Base-by-base conservation (phyloP, 164 flowering plant species). In the Pachysandra terminalis region DNA sequence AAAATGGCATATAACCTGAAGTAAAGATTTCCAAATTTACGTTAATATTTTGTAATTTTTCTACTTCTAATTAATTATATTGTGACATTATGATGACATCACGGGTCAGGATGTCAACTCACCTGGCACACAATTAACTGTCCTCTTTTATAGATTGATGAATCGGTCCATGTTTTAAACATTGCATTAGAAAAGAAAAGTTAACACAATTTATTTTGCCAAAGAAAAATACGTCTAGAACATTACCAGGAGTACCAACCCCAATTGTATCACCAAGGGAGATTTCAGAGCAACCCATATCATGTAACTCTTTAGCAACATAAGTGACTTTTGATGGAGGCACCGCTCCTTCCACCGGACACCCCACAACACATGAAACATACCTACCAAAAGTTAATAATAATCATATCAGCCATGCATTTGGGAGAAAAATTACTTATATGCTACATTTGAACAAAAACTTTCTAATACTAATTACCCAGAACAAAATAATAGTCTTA, bases 191-290 rank as follows among this genome's bases (percentile, higher is more conserved):
- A 45, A 32, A 32, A 32, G 5, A 32, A 32, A 32, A 3, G 7
- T 32, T 7, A 32, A 3, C 7, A 32, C 37, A 32, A 3, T 32
- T 32, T 32, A 3, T 7, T 32, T 45, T 45, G 14, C 9, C 51
- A 45, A 54, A 24, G 19, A 16, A 54, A 28, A 27, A 41, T 19
- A 1, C 16, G 63, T 54, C 56, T 25, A 58, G 25, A 71, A 73
- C 60, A 73, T 74, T 88, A 96, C 99, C 99, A 67, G 99, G 99
- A 54, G 98, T 96, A 32, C 85, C 99, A 71, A 96, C 96, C 27
- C 99, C 98, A 67, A 91, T 87, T 27, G 98, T 96, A 79, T 96
- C 99, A 71, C 87, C 98, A 63, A 93, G 96, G 57, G 99, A 96
- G 72, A 93, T 91, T 79, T 96, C 99, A 74, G 70, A 84, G 86